Conservation (phyloP, 352 stramenopile species). For the Phytopythium montanum region DNA sequence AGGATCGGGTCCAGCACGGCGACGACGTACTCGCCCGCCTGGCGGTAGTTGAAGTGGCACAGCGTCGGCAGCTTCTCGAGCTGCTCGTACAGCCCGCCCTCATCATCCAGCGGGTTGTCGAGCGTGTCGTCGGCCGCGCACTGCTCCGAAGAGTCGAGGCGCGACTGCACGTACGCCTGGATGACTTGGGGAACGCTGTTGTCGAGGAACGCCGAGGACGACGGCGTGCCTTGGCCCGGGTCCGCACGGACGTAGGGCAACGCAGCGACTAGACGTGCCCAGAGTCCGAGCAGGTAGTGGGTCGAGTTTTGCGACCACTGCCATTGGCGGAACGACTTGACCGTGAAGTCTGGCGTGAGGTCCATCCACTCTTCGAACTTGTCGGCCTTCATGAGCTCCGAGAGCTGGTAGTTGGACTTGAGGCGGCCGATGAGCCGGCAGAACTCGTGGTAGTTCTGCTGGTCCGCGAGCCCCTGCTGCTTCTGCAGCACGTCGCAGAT, state of each 20-base stretch:
- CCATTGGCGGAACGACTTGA: slow-evolving; percentile 96
- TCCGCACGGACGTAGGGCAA: slow-evolving; percentile 94
- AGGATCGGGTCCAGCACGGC: slow-evolving; percentile 94
- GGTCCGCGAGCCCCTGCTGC: slow-evolving; percentile 96
- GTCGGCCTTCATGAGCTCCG: slow-evolving; percentile 95
- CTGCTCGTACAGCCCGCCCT: slow-evolving; percentile 96
- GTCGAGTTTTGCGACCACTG: slow-evolving; percentile 94
- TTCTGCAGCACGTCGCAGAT: slow-evolving; percentile 94
- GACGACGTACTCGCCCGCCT: slow-evolving; percentile 92
- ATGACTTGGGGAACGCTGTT: slow-evolving; percentile 85
- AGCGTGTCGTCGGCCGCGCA: slow-evolving; percentile 91
- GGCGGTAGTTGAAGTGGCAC: slow-evolving; percentile 95
- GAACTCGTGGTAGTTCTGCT: slow-evolving; percentile 99
- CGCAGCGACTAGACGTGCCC: slow-evolving; percentile 94
- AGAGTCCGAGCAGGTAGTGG: slow-evolving; percentile 97
- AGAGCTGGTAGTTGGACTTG: slow-evolving; percentile 99
- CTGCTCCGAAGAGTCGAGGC: slow-evolving; percentile 93
- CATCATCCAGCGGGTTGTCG: slow-evolving; percentile 96
- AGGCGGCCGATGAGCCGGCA: slow-evolving; percentile 95
- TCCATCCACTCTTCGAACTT: slow-evolving; percentile 97
- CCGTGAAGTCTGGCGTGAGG: slow-evolving; percentile 94
- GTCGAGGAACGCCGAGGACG: slow-evolving; percentile 67
- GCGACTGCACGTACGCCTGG: slow-evolving; percentile 95
- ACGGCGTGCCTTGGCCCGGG: slow-evolving; percentile 43
- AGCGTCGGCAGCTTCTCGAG: slow-evolving; percentile 96